Evolutionary conservation across 2,329 filamentous ascomycete species (phyloP).

Genomic region (Pochonia chlamydosporia): DNA sequence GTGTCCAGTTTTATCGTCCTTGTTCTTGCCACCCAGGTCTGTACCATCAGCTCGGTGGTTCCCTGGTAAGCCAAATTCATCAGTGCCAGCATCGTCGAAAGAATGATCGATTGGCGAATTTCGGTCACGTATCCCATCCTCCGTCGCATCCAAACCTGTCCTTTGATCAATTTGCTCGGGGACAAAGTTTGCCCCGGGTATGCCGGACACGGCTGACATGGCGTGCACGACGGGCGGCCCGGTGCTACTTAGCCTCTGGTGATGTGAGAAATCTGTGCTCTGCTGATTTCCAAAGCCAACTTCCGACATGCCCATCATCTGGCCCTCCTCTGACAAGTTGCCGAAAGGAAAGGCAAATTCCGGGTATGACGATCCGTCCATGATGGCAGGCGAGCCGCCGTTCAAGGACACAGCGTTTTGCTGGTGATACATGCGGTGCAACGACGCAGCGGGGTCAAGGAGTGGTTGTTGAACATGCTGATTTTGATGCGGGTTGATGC

Average conservation of each 20-base stretch:
- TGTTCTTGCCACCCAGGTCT: constrained; percentile 47
- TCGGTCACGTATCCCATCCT: constrained; percentile 38
- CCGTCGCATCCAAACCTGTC: constrained; percentile 35
- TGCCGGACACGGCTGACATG: constrained; percentile 10
- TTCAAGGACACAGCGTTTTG: constrained; percentile 16
- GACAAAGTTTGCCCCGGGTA: constrained; percentile 18
- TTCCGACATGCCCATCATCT: constrained; percentile 22
- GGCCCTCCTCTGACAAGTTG: constrained; percentile 23
- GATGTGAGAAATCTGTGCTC: constrained; percentile 30
- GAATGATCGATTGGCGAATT: constrained; percentile 38
- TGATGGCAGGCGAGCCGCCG: constrained; percentile 22
- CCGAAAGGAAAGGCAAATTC: constrained; percentile 48
- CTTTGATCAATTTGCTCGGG: constrained; percentile 17
- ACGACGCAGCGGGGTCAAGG: constrained; percentile 17
- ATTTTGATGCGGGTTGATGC: constrained; percentile 21
- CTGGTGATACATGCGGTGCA: constrained; percentile 17
- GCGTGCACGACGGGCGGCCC: constrained; percentile 13
- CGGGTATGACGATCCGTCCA: constrained; percentile 43
- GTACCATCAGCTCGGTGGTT: constrained; percentile 43
- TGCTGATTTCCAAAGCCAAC: constrained; percentile 24
- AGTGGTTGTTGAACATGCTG: constrained; percentile 23
- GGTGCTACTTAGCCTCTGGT: constrained; percentile 13
- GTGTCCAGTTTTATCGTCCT: constrained; percentile 53
- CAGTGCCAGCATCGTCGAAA: constrained; percentile 47
- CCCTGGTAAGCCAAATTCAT: constrained; percentile 52